Evolutionary conservation across 2,329 filamentous ascomycete genomes (phyloP).

Genomic region (Bipolaris gigantea): DNA sequence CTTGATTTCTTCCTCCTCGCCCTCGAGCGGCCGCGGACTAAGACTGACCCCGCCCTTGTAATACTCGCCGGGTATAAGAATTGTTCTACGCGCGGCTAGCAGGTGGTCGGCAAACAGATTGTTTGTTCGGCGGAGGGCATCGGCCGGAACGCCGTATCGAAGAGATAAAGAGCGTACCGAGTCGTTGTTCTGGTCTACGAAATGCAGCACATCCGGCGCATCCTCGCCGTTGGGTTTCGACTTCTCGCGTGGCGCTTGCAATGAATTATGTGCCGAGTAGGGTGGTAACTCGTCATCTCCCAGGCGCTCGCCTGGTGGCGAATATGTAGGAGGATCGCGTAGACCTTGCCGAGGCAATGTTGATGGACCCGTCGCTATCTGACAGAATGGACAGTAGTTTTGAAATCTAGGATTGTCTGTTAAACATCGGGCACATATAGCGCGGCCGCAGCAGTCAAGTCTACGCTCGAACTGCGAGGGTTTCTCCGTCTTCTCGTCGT

Average conservation of each 20-base stretch:
- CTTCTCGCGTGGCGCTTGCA: slow-evolving; percentile 39
- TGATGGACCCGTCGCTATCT: slow-evolving; percentile 65
- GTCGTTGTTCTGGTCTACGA: slow-evolving; percentile 70
- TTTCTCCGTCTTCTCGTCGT: slow-evolving; percentile 62
- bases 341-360: slow-evolving; percentile 63
- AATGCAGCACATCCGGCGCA: slow-evolving; percentile 71
- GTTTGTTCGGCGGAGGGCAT: slow-evolving; percentile 66
- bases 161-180: slow-evolving; percentile 69
- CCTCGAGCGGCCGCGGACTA: slow-evolving; percentile 70
- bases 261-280: slow-evolving; percentile 44
- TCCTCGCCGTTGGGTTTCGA: slow-evolving; percentile 30
- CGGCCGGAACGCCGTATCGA: slow-evolving; percentile 68
- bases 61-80: slow-evolving; percentile 71
- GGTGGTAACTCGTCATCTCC: slow-evolving; percentile 49
- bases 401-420: slow-evolving; percentile 70
- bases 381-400: slow-evolving; percentile 73
- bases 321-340: slow-evolving; percentile 69
- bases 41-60: slow-evolving; percentile 69
- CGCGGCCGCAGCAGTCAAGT: slow-evolving; percentile 68
- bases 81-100: slow-evolving; percentile 66
- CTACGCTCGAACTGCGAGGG: slow-evolving; percentile 61
- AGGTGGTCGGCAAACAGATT: slow-evolving; percentile 72
- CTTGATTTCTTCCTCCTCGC: slow-evolving; percentile 71
- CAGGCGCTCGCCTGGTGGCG: slow-evolving; percentile 43
- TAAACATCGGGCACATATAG: slow-evolving; percentile 73